Evolutionary conservation across 2,329 filamentous ascomycete genomes (phyloP), one percentile per base, ranked within the genome.

Genomic region (Trichophyton equinum): DNA sequence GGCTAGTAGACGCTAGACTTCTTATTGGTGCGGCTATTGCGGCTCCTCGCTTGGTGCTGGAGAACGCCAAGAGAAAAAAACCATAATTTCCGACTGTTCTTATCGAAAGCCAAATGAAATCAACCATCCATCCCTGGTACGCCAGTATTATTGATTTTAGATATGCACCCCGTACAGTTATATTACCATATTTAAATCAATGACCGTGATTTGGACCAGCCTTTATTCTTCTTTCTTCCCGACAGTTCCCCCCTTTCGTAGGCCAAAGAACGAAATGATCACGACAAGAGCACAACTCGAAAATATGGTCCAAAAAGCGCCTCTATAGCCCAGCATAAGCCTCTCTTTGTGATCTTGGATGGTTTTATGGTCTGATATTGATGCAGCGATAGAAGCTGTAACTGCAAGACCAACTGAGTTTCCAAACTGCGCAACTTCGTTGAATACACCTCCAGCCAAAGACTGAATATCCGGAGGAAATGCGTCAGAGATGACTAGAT

Each of bases 381-480:
- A 60, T 15, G 60, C 51, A 2, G 71, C 68, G 27, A 83, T 78
- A 0, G 79, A 76, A 6, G 78, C 78, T 60, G 78, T 77, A 1
- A 81, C 69, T 4, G 80, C 80, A 2, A 84, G 67, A 0, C 80
- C 81, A 0, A 83, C 72, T 0, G 78, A 76, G 18, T 76, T 78
- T 0, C 82, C 82, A 61, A 85, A 79, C 64, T 85, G 81, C 0
- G 76, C 71, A 0, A 80, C 73, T 0, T 81, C 83, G 63, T 82
- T 84, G 68, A 85, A 85, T 0, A 86, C 82, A 0, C 80, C 82
- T 0, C 83, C 83, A 0, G 81, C 82, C 0, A 86, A 71, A 0
- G 79, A 80, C 61, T 85, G 82, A 0, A 76, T 83, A 9, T 81
- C 71, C 15, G 77, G 73, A 0, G 81, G 78, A 63, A 85, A 85